phyloP scores from a whole-genome alignment of 164 flowering plant species.

The Litsea cubeba region DNA sequence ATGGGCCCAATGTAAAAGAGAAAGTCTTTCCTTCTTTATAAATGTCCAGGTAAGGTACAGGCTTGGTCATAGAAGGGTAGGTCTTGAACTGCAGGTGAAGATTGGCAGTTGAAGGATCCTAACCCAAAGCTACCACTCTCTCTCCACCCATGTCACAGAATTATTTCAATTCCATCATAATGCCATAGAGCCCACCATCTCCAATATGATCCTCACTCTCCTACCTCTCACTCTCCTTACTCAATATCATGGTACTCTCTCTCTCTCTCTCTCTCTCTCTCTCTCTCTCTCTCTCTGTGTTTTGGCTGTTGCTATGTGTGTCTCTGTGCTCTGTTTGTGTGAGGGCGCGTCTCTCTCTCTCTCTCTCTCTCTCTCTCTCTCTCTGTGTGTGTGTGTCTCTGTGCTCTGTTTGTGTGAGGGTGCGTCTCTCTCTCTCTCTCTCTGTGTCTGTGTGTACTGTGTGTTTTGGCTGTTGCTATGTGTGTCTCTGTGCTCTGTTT shows the following conservation, averaged over 20 bases:
- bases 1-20: background rate
- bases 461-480: no score
- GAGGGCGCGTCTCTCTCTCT: background rate
- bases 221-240: background rate
- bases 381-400: no score
- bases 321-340: no score
- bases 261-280: conserved; percentile 3
- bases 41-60: no score
- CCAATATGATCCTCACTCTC: conserved; percentile 8
- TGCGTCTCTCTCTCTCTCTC: no score
- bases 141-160: background rate
- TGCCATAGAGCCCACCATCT: background rate
- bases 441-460: no score
- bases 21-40: no score
- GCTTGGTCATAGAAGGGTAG: conserved; percentile 4
- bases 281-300: background rate
- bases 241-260: conserved; percentile 23
- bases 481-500: no score
- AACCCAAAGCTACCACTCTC: background rate
- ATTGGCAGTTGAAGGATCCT: conserved; percentile 1
- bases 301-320: no score
- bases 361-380: background rate
- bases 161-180: background rate
- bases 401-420: no score
- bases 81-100: conserved; percentile 7